These are phyloP conservation scores for Arachis hypogaea DNA, from an alignment of 306 rosid species.

Conservation along the genomic window DNA sequence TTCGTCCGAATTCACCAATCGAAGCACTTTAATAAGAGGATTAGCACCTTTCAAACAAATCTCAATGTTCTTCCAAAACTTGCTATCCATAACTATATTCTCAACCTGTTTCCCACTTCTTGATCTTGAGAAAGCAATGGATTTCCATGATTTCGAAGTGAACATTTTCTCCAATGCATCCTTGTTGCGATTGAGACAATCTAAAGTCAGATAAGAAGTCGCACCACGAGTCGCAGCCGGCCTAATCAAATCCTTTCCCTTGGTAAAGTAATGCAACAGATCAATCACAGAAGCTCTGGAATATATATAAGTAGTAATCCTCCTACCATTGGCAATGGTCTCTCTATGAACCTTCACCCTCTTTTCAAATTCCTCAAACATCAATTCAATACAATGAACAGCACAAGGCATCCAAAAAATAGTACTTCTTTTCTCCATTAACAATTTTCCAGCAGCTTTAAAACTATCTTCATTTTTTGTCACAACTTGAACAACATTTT, in stretches of 20 bases:
- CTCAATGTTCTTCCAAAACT: background rate
- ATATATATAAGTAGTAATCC: background rate
- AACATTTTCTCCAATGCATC: background rate
- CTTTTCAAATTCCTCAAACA: background rate
- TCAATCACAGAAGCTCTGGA: background rate
- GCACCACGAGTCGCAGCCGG: background rate
- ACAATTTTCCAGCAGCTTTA: background rate
- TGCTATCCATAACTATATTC: background rate
- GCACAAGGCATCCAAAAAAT: background rate
- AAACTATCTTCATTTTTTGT: background rate
- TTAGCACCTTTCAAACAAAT: constrained; percentile 11
- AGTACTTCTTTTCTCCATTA: background rate
- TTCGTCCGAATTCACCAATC: background rate
- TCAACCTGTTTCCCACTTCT: background rate
- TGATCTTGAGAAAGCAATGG: background rate
- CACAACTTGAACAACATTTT: constrained; percentile 4
- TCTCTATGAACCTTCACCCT: background rate
- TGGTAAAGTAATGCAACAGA: background rate
- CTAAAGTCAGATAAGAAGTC: background rate
- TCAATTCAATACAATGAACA: background rate
- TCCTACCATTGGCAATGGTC: background rate
- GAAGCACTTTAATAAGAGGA: background rate
- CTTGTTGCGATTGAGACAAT: background rate
- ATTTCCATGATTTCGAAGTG: background rate
- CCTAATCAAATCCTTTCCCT: background rate